Evolutionary conservation across 805 yeast species (phyloP).

Genomic region (Sugiyamaella lignohabitans): DNA sequence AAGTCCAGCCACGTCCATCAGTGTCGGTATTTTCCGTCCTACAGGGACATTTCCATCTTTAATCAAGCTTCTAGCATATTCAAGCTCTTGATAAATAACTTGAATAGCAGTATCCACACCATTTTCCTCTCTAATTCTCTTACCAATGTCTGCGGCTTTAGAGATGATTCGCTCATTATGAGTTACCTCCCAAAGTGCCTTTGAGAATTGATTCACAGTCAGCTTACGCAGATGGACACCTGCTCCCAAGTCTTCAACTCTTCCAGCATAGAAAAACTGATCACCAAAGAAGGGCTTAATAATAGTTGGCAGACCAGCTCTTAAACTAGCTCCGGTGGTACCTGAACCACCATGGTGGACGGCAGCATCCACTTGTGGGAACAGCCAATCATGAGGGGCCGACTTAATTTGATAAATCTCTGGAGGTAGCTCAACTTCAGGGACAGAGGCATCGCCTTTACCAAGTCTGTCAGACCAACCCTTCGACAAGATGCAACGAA

Average conservation of each 20-base stretch:
- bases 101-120: slow-evolving; percentile 77
- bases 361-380: slow-evolving; percentile 83
- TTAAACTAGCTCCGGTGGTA: slow-evolving; percentile 84
- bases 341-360: slow-evolving; percentile 98
- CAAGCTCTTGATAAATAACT: slow-evolving; percentile 70
- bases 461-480: slow-evolving; percentile 86
- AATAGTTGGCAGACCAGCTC: slow-evolving; percentile 83
- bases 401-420: slow-evolving; percentile 64
- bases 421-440: slow-evolving; percentile 50
- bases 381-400: slow-evolving; percentile 92
- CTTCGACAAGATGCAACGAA: slow-evolving; percentile 78
- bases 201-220: slow-evolving; percentile 53
- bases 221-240: slow-evolving; percentile 68
- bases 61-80: slow-evolving; percentile 55
- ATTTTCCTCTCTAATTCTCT: slow-evolving; percentile 58
- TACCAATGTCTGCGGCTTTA: slow-evolving; percentile 60
- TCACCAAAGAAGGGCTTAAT: slow-evolving; percentile 96
- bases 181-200: slow-evolving; percentile 64
- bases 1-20: slow-evolving; percentile 7
- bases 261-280: slow-evolving; percentile 82
- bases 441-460: slow-evolving; percentile 33
- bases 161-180: slow-evolving; percentile 59
- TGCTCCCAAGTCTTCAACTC: slow-evolving; percentile 85
- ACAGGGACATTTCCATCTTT: slow-evolving; percentile 4
- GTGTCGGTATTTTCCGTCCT: background rate